Evolutionary conservation across 1,284 basidiomycete species (phyloP).

Genomic region (Ceratobasidium theobromae): DNA sequence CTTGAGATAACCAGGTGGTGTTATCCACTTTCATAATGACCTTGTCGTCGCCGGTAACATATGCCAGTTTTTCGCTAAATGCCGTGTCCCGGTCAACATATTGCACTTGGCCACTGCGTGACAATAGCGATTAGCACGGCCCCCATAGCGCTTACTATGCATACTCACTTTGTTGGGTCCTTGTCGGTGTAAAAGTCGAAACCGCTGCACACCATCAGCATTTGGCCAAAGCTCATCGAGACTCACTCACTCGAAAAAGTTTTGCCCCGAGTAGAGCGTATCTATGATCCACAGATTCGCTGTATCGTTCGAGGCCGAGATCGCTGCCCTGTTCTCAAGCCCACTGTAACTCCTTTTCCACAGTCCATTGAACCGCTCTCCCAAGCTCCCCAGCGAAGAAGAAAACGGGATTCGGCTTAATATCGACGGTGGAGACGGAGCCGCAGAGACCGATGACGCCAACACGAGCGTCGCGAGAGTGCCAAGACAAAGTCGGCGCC

Average conservation of each 20-base stretch:
- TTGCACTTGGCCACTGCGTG: slow-evolving; percentile 54
- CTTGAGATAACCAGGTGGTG: slow-evolving; percentile 28
- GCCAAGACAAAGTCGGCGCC: slow-evolving; percentile 3
- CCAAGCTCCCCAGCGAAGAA: background rate
- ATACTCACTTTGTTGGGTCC: slow-evolving; percentile 30
- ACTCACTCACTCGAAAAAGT: slow-evolving; percentile 36
- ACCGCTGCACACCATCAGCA: slow-evolving; percentile 1
- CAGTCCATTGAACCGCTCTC: background rate
- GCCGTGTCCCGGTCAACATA: slow-evolving; percentile 44
- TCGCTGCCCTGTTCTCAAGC: background rate
- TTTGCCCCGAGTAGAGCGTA: slow-evolving; percentile 32
- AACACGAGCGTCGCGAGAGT: background rate
- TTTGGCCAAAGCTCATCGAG: too few species aligned
- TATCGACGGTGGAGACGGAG: slow-evolving; percentile 20
- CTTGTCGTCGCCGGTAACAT: slow-evolving; percentile 33
- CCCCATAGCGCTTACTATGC: too few species aligned
- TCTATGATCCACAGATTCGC: slow-evolving; percentile 33
- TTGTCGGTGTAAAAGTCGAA: slow-evolving; percentile 26
- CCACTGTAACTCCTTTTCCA: slow-evolving; percentile 4
- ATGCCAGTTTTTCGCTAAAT: slow-evolving; percentile 32
- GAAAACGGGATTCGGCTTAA: slow-evolving; percentile 18
- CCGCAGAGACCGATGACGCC: background rate
- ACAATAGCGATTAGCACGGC: background rate
- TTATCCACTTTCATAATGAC: slow-evolving; percentile 38
- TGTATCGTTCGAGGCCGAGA: background rate